Conservation (phyloP, 2,329 filamentous ascomycete genomes). For the Metarhizium humberi region DNA sequence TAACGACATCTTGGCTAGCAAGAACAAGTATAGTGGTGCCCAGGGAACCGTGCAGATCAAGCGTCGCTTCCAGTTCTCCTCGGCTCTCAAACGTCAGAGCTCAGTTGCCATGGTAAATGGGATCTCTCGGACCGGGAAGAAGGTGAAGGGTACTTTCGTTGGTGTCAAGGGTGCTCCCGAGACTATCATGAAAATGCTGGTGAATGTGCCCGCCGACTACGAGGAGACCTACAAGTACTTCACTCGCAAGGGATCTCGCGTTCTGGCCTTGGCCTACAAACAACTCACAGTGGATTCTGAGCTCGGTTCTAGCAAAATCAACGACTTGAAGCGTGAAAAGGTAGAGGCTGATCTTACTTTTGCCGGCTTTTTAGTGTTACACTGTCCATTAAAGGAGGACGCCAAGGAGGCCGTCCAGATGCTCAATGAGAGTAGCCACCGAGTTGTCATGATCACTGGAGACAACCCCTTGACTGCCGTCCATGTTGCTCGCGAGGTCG, state of each 20-base stretch:
- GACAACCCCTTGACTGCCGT: constrained; percentile 96
- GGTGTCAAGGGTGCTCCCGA: constrained; percentile 96
- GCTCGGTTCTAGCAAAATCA: constrained; percentile 75
- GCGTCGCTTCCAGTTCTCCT: constrained; percentile 97
- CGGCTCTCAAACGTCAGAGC: constrained; percentile 89
- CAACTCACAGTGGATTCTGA: constrained; percentile 76
- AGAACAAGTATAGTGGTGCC: constrained; percentile 26
- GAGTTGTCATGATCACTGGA: constrained; percentile 98
- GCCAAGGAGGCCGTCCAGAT: constrained; percentile 89
- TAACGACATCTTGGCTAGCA: constrained; percentile 72
- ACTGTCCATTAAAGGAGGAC: constrained; percentile 94
- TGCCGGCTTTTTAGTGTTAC: constrained; percentile 89
- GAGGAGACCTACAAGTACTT: constrained; percentile 99
- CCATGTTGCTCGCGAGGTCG: constrained; percentile 88
- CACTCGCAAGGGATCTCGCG: constrained; percentile 88
- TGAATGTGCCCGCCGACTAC: constrained; percentile 74
- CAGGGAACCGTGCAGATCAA: constrained; percentile 82
- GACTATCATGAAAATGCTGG: constrained; percentile 90
- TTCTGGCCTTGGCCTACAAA: constrained; percentile 90
- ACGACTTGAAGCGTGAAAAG: constrained; percentile 87
- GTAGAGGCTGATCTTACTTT: constrained; percentile 80
- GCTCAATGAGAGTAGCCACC: constrained; percentile 97
- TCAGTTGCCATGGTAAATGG: constrained; percentile 77
- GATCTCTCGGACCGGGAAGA: constrained; percentile 64
- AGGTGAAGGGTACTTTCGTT: constrained; percentile 77